A percentile compares a stretch with the other conserved stretches of the same genome.
Evolutionary conservation across 495 filamentous ascomycete species (phyloP).

Genomic region (Xylona heveae): DNA sequence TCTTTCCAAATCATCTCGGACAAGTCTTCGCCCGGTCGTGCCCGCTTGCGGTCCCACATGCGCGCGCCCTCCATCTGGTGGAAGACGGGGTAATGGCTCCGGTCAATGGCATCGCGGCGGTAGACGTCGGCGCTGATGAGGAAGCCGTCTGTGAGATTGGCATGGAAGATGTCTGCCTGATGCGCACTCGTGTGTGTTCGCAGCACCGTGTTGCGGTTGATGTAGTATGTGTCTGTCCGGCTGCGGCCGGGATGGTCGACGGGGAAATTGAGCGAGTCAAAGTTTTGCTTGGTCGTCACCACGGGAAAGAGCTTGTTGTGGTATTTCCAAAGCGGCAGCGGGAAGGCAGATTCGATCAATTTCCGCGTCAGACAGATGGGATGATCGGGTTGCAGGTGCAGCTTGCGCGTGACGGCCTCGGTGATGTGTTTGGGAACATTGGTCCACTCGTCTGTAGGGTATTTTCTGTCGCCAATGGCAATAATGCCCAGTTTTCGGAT

Average conservation of each 20-base stretch:
- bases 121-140: conserved; percentile 94
- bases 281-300: conserved; percentile 75
- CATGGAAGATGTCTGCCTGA: conserved; percentile 66
- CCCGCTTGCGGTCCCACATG: conserved; percentile 57
- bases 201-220: conserved; percentile 66
- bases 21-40: conserved; percentile 26
- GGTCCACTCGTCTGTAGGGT: conserved; percentile 60
- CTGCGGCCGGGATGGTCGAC: conserved; percentile 74
- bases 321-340: conserved; percentile 43
- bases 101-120: conserved; percentile 82
- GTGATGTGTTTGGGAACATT: conserved; percentile 63
- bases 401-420: conserved; percentile 42
- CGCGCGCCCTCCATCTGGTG: conserved; percentile 96
- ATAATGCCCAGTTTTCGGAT: no score
- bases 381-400: conserved; percentile 77
- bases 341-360: conserved; percentile 81
- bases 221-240: conserved; percentile 84
- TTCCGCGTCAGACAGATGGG: conserved; percentile 76
- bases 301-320: conserved; percentile 65
- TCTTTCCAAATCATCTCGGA: conserved; percentile 30
- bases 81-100: conserved; percentile 88
- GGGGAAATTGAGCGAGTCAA: conserved; percentile 88
- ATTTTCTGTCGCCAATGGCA: conserved; percentile 37
- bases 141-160: conserved; percentile 53
- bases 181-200: conserved; percentile 90